These are phyloP conservation scores for Phytopythium mirpurense DNA, from an alignment of 352 stramenopile genomes.

Conservation along the genomic window DNA sequence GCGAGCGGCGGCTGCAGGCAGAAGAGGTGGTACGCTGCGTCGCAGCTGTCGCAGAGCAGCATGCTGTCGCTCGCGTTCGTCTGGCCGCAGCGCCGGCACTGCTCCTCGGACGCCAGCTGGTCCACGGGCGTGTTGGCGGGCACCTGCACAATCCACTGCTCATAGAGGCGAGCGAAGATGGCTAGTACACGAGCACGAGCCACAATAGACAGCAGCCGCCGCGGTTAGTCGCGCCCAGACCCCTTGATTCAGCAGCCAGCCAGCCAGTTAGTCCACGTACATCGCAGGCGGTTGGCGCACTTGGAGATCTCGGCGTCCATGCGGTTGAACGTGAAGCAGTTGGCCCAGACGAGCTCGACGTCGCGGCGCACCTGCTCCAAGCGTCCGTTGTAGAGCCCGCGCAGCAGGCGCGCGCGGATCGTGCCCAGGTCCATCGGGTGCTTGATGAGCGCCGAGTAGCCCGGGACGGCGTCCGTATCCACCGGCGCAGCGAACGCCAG, in stretches of 20 bases:
- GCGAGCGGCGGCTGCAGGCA: conserved; percentile 61
- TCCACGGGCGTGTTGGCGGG: conserved; percentile 40
- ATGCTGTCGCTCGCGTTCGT: conserved; percentile 69
- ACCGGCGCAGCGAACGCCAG: conserved; percentile 66
- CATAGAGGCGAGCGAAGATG: conserved; percentile 76
- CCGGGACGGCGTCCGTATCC: conserved; percentile 57
- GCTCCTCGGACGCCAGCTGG: conserved; percentile 59
- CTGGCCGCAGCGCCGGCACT: conserved; percentile 58
- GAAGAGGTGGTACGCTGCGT: conserved; percentile 80
- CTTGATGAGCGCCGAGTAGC: conserved; percentile 66
- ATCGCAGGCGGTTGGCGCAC: conserved; percentile 68
- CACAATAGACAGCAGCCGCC: too few species aligned
- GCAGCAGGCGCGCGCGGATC: conserved; percentile 68
- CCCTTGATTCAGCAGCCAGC: background rate
- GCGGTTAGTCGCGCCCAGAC: too few species aligned
- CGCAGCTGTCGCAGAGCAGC: conserved; percentile 81
- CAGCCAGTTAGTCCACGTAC: conserved; percentile 30
- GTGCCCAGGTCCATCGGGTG: conserved; percentile 91
- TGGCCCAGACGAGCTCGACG: conserved; percentile 77
- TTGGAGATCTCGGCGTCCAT: conserved; percentile 77
- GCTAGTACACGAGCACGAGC: conserved; percentile 23
- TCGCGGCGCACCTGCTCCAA: conserved; percentile 54
- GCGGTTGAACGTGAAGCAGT: conserved; percentile 84
- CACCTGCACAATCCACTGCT: conserved; percentile 63
- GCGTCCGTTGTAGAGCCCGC: conserved; percentile 54